A percentile compares a stretch with the other conserved stretches of the same genome.
Conservation (phyloP, 176 grass and related monocot species). For the Olyra latifolia region DNA sequence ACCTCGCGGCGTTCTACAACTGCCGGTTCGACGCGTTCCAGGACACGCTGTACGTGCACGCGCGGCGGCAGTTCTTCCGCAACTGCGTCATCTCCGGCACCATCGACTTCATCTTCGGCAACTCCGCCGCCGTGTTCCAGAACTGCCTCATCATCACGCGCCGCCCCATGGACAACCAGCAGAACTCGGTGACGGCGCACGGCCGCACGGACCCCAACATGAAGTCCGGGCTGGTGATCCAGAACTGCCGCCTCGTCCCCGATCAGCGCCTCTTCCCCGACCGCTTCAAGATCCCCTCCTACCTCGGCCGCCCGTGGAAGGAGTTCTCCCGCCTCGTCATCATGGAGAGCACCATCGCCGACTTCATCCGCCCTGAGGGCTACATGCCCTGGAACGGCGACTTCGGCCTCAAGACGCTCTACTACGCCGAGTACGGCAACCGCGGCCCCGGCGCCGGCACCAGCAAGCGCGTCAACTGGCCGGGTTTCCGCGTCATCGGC, state of each 20-base stretch:
- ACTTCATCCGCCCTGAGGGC: slow-evolving; percentile 65
- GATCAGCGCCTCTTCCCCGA: slow-evolving; percentile 57
- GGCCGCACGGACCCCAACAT: slow-evolving; percentile 65
- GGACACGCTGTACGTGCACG: slow-evolving; percentile 78
- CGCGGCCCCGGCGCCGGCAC: slow-evolving; percentile 61
- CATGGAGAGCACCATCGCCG: slow-evolving; percentile 64
- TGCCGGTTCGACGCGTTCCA: slow-evolving; percentile 84
- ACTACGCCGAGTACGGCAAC: slow-evolving; percentile 79
- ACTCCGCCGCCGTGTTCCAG: slow-evolving; percentile 75
- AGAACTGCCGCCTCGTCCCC: slow-evolving; percentile 71
- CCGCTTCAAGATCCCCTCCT: slow-evolving; percentile 59
- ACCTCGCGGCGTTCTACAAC: slow-evolving; percentile 58
- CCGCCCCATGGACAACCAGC: slow-evolving; percentile 71
- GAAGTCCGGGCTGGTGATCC: slow-evolving; percentile 83
- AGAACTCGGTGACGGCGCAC: slow-evolving; percentile 75
- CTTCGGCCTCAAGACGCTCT: slow-evolving; percentile 62
- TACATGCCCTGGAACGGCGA: slow-evolving; percentile 61
- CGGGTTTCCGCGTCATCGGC: slow-evolving; percentile 52
- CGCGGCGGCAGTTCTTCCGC: slow-evolving; percentile 70
- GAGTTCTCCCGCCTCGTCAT: slow-evolving; percentile 55
- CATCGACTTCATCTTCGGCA: slow-evolving; percentile 93
- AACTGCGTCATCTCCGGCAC: slow-evolving; percentile 84
- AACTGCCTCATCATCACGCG: slow-evolving; percentile 71
- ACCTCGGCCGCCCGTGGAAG: slow-evolving; percentile 79
- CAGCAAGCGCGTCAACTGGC: slow-evolving; percentile 69